phyloP scores from a whole-genome alignment of 176 grass and related monocot species.

The Rhynchospora tenuis region DNA sequence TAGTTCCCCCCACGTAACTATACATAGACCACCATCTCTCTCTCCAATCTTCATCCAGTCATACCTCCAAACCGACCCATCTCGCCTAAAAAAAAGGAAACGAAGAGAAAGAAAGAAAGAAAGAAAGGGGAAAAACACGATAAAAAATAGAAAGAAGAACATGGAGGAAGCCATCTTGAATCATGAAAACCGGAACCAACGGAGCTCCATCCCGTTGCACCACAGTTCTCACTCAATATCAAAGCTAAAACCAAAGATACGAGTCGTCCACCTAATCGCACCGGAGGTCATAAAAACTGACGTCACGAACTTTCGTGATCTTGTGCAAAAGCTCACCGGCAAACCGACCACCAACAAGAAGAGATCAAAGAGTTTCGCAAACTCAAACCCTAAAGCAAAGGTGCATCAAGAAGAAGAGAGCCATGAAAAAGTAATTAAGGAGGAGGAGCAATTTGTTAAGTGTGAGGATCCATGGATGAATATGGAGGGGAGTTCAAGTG shows the following conservation, averaged over 20 bases:
- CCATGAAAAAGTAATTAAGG: conserved; percentile 48
- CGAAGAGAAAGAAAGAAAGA: neutral
- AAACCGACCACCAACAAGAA: conserved; percentile 39
- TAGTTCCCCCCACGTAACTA: neutral
- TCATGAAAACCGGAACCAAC: conserved; percentile 26
- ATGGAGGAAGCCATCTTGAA: conserved; percentile 4
- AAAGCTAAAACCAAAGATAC: conserved; percentile 49
- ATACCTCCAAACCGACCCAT: neutral
- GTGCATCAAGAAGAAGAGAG: conserved; percentile 25
- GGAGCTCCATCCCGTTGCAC: neutral
- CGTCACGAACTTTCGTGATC: conserved; percentile 63
- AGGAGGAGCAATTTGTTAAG: conserved; percentile 38
- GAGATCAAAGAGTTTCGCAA: neutral
- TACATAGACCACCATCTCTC: neutral
- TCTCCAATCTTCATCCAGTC: neutral
- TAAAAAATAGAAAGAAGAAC: neutral
- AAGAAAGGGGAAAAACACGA: neutral
- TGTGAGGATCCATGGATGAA: conserved; percentile 22
- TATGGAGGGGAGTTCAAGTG: conserved; percentile 41
- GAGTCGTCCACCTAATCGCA: conserved; percentile 62
- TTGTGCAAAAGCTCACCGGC: conserved; percentile 86
- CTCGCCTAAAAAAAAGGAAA: neutral
- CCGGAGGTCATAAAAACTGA: conserved; percentile 95
- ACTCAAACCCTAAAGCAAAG: neutral
- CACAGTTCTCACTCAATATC: conserved; percentile 7